Evolutionary conservation across 352 stramenopile genomes (phyloP).

Genomic region (Globisporangium parvum): DNA sequence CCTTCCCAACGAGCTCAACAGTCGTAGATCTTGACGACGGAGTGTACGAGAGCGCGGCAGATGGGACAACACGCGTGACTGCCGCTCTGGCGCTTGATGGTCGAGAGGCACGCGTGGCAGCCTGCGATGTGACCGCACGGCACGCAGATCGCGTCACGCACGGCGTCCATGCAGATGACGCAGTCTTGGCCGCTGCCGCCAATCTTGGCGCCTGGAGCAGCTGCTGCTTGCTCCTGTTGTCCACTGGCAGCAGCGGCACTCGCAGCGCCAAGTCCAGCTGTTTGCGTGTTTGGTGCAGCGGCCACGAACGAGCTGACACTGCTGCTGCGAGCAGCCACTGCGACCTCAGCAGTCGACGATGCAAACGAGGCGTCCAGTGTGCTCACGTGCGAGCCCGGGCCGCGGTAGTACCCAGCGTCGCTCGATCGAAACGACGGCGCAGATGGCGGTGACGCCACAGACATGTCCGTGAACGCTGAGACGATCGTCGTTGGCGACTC

Average conservation of each 20-base stretch:
- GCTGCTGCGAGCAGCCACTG: conserved; percentile 1
- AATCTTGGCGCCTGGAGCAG: neutral
- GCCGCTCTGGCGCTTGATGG: conserved; percentile 21
- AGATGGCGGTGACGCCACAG: neutral
- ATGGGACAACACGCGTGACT: conserved; percentile 32
- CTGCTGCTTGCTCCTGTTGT: neutral
- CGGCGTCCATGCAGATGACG: conserved; percentile 37
- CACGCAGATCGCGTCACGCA: conserved; percentile 41
- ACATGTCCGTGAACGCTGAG: neutral
- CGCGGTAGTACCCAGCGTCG: conserved; percentile 3
- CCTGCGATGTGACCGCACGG: conserved; percentile 49
- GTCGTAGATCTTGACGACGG: conserved; percentile 48
- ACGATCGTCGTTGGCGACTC: conserved; percentile 12
- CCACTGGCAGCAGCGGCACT: neutral
- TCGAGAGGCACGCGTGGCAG: conserved; percentile 33
- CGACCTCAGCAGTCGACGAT: neutral
- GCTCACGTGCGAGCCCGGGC: conserved; percentile 4
- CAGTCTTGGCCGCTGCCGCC: conserved; percentile 17
- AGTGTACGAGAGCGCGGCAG: conserved; percentile 30
- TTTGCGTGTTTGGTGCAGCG: neutral
- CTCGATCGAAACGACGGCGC: conserved; percentile 6
- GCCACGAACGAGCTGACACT: neutral
- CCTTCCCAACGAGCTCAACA: no score
- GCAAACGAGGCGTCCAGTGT: neutral
- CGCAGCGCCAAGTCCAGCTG: neutral